Evolutionary conservation across 2,329 filamentous ascomycete genomes (phyloP).

Genomic region (Trichoderma endophyticum): DNA sequence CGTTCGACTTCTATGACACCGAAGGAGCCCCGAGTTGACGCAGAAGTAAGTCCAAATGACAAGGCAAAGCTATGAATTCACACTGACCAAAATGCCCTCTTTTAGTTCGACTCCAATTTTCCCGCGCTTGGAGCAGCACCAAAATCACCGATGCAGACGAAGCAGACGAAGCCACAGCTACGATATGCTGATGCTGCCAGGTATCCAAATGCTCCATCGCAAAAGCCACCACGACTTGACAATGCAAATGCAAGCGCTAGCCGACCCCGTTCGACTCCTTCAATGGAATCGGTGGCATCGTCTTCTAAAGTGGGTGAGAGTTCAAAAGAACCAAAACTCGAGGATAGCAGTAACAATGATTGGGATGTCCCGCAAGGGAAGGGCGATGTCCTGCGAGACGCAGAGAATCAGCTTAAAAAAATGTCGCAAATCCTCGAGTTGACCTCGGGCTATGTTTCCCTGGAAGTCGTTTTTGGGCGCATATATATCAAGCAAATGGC

Average conservation of each 20-base stretch:
- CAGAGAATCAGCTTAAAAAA: constrained; percentile 18
- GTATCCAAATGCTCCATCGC: neutral
- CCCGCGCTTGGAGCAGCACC: neutral
- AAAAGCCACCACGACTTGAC: neutral
- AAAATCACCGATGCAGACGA: neutral
- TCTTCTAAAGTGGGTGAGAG: neutral
- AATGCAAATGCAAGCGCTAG: neutral
- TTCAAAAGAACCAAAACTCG: neutral
- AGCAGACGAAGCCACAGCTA: neutral
- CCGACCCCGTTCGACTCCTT: neutral
- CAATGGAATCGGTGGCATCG: neutral
- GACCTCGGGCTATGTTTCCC: constrained; percentile 25
- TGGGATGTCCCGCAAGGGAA: neutral
- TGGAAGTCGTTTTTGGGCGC: constrained; percentile 30
- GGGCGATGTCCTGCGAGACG: constrained; percentile 18
- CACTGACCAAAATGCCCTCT: neutral
- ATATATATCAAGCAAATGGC: constrained; percentile 27
- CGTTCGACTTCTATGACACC: neutral
- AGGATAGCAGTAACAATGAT: neutral
- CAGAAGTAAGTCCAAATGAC: neutral
- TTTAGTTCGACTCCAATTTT: neutral
- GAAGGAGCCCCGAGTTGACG: neutral
- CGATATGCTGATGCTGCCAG: neutral
- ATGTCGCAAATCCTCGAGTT: constrained; percentile 24
- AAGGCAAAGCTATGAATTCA: neutral